Evolutionary conservation across 768 basidiomycete genomes (phyloP).

Genomic region (Kwoniella dendrophila): DNA sequence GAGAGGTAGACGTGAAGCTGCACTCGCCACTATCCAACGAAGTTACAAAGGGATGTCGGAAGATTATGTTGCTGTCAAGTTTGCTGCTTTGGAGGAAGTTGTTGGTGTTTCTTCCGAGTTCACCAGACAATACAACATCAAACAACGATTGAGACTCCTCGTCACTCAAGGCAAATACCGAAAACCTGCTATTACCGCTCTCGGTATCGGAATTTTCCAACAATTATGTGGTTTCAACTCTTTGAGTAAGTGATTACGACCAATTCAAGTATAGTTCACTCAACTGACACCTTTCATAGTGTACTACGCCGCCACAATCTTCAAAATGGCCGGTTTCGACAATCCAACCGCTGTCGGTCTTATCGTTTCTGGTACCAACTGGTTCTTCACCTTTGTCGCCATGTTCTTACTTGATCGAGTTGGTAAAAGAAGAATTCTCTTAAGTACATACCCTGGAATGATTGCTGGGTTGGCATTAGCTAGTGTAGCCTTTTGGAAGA

Average conservation of each 20-base stretch:
- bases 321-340: constrained; percentile 35
- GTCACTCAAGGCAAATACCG: constrained; percentile 32
- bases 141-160: constrained; percentile 21
- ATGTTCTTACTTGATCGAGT: constrained; percentile 41
- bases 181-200: constrained; percentile 31
- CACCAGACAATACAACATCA: constrained; percentile 12
- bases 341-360: constrained; percentile 37
- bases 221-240: constrained; percentile 48
- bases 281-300: neutral
- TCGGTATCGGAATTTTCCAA: constrained; percentile 41
- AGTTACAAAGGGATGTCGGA: constrained; percentile 18
- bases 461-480: constrained; percentile 36
- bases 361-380: constrained; percentile 40
- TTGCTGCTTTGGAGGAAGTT: constrained; percentile 33
- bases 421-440: constrained; percentile 37
- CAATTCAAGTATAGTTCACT: neutral
- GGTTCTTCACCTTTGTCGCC: constrained; percentile 39
- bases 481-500: constrained; percentile 37
- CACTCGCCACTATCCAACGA: constrained; percentile 23
- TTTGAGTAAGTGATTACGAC: constrained; percentile 14
- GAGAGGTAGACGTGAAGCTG: constrained; percentile 25
- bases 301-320: constrained; percentile 44
- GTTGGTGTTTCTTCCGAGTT: constrained; percentile 27
- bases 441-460: constrained; percentile 39
- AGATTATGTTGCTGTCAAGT: constrained; percentile 35